Percentiles rank a stretch among this genome's conserved stretches.
These are phyloP conservation scores for Ogataea saltuana DNA, from an alignment of 805 yeast species.

Conservation along the genomic window DNA sequence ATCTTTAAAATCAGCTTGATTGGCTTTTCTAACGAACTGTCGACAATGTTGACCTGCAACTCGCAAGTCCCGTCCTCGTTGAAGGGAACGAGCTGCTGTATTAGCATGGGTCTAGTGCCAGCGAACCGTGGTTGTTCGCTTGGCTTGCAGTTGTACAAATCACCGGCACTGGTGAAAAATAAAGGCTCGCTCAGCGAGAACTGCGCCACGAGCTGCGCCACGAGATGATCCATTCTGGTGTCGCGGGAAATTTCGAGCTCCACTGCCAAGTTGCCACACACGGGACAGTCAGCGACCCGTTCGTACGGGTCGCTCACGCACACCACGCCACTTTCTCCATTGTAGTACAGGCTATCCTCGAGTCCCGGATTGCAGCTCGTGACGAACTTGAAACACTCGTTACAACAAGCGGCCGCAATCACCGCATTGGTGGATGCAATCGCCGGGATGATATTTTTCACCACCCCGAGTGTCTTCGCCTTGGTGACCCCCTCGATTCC, in stretches of 20 bases:
- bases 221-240: slow-evolving; percentile 20
- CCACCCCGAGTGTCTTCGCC: slow-evolving; percentile 77
- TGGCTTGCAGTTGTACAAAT: slow-evolving; percentile 26
- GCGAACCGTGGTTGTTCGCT: neutral
- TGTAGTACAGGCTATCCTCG: slow-evolving; percentile 81
- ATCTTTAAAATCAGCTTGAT: slow-evolving; percentile 9
- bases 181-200: slow-evolving; percentile 22
- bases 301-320: slow-evolving; percentile 70
- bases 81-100: slow-evolving; percentile 21
- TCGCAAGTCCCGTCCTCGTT: slow-evolving; percentile 13
- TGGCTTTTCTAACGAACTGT: slow-evolving; percentile 10
- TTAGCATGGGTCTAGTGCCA: too few relatives aligned
- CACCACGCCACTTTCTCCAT: slow-evolving; percentile 79
- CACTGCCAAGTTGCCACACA: slow-evolving; percentile 56
- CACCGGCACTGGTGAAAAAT: slow-evolving; percentile 24
- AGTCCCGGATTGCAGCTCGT: slow-evolving; percentile 67
- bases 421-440: slow-evolving; percentile 93
- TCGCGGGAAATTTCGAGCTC: slow-evolving; percentile 14
- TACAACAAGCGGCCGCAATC: slow-evolving; percentile 85
- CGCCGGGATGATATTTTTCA: slow-evolving; percentile 90
- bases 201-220: slow-evolving; percentile 14
- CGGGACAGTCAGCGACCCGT: slow-evolving; percentile 64
- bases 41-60: slow-evolving; percentile 22
- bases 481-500: slow-evolving; percentile 76
- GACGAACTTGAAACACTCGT: slow-evolving; percentile 78